A percentile compares a stretch with the other conserved stretches of the same genome.
These are phyloP conservation scores for Candida vartiovaarae DNA, from an alignment of 805 yeast species.

Conservation along the genomic window DNA sequence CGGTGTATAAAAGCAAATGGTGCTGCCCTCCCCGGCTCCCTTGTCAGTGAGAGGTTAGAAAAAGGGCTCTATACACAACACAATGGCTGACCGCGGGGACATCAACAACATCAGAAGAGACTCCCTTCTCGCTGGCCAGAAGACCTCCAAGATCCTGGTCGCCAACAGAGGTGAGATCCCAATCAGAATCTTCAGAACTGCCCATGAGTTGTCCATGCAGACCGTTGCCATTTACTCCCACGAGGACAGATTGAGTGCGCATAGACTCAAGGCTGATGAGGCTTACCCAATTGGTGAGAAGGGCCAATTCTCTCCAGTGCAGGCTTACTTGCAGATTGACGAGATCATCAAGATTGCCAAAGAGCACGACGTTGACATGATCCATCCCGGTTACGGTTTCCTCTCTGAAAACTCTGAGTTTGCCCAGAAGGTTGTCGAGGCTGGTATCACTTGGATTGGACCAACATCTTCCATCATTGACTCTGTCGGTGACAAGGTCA, in stretches of 20 bases:
- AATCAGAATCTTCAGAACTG: conserved; percentile 87
- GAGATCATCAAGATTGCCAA: conserved; percentile 86
- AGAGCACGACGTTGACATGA: conserved; percentile 72
- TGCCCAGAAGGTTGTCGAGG: conserved; percentile 84
- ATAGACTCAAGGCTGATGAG: conserved; percentile 90
- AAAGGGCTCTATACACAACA: too few species aligned
- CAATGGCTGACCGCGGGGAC: conserved; percentile 12
- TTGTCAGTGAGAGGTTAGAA: too few species aligned
- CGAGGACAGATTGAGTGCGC: conserved; percentile 92
- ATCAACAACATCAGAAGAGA: conserved; percentile 31
- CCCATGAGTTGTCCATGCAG: conserved; percentile 95
- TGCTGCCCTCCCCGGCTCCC: too few species aligned
- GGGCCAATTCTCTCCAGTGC: conserved; percentile 91
- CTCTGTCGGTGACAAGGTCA: conserved; percentile 93
- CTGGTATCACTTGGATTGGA: conserved; percentile 94
- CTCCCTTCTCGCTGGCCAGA: conserved; percentile 32
- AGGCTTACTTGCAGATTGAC: conserved; percentile 92
- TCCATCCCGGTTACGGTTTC: conserved; percentile 92
- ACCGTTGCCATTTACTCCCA: conserved; percentile 96
- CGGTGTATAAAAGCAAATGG: too few species aligned
- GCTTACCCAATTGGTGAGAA: conserved; percentile 85
- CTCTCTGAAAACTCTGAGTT: conserved; percentile 87
- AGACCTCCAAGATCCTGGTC: conserved; percentile 55
- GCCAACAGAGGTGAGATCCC: conserved; percentile 87
- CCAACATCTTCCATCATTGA: conserved; percentile 86